phyloP scores from a whole-genome alignment of 306 rosid genomes.

The Spatholobus suberectus region DNA sequence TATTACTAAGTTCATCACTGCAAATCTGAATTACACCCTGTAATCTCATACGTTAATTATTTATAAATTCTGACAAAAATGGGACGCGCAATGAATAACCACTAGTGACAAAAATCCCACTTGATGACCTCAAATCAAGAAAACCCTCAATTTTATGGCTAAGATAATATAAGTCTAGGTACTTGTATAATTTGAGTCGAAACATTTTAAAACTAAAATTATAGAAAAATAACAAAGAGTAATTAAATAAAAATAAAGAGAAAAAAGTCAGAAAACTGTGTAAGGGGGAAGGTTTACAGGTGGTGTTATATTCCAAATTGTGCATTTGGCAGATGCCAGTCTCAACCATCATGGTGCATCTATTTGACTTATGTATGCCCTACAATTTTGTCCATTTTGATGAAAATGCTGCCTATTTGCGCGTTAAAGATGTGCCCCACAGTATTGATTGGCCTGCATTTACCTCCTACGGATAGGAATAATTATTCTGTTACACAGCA shows the following conservation, averaged over 20 bases:
- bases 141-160: neutral
- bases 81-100: neutral
- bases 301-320: neutral
- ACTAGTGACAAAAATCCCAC: neutral
- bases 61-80: neutral
- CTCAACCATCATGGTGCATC: conserved; percentile 6
- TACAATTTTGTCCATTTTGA: conserved; percentile 52
- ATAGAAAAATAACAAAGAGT: neutral
- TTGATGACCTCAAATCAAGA: neutral
- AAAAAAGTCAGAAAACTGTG: neutral
- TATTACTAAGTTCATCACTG: neutral
- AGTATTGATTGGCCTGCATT: conserved; percentile 51
- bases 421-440: conserved; percentile 39
- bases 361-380: conserved; percentile 48
- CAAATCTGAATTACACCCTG: neutral
- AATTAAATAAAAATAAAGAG: neutral
- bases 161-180: neutral
- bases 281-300: neutral
- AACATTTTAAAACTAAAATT: neutral
- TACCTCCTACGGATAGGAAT: conserved; percentile 42
- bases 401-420: conserved; percentile 46
- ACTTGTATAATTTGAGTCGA: neutral
- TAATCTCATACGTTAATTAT: neutral
- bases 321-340: conserved; percentile 24
- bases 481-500: conserved; percentile 46